These are phyloP conservation scores for Symbiodinium pilosum DNA, from an alignment of 73 alveolate species.

Conservation along the genomic window DNA sequence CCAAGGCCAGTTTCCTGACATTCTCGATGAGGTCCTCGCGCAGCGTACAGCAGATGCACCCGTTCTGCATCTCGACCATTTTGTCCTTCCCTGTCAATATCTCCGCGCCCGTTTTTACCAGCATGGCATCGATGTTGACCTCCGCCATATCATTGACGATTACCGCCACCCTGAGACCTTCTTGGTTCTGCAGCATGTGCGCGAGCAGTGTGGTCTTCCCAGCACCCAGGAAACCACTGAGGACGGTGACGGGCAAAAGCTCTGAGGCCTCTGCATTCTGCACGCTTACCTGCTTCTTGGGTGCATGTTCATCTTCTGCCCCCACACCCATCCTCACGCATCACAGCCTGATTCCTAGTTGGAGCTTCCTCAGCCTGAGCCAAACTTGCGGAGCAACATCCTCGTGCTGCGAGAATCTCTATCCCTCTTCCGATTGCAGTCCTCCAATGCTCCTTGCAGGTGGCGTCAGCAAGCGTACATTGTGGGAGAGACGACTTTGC, in stretches of 20 bases:
- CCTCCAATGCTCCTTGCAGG: too few relatives aligned
- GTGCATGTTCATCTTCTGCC: too few relatives aligned
- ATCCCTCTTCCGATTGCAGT: too few relatives aligned
- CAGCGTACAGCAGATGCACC: constrained; percentile 97
- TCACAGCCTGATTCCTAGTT: too few relatives aligned
- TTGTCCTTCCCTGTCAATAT: constrained; percentile 31
- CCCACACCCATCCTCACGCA: too few relatives aligned
- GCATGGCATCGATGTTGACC: constrained; percentile 95
- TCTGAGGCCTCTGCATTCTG: neutral
- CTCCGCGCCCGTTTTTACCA: constrained; percentile 39
- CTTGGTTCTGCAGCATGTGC: constrained; percentile 95
- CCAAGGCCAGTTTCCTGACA: constrained; percentile 94
- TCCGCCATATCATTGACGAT: constrained; percentile 97
- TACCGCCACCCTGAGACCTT: constrained; percentile 95
- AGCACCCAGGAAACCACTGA: constrained; percentile 97
- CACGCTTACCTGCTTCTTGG: too few relatives aligned
- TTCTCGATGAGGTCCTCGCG: constrained; percentile 95
- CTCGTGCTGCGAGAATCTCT: too few relatives aligned
- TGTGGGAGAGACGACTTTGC: too few relatives aligned
- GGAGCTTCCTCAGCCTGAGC: too few relatives aligned
- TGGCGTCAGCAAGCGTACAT: too few relatives aligned
- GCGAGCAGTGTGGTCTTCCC: constrained; percentile 96
- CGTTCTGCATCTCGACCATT: constrained; percentile 83
- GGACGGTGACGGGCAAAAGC: constrained; percentile 96
- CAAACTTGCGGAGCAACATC: too few relatives aligned